Evolutionary conservation across 1,284 basidiomycete species (phyloP).

Genomic region (Inonotus obliquus): DNA sequence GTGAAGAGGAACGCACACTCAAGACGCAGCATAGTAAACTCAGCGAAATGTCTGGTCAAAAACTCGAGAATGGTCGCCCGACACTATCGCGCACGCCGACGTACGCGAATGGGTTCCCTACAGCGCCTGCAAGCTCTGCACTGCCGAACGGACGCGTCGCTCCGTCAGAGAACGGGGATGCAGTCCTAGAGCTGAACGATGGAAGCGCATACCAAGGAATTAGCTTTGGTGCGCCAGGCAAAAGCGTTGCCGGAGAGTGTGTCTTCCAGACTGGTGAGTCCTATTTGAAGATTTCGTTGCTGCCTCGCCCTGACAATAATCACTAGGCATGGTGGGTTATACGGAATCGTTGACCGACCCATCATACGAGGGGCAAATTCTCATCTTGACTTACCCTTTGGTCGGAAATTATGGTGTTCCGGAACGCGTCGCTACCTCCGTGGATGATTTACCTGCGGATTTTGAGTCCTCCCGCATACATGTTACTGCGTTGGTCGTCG

Average conservation of each 20-base stretch:
- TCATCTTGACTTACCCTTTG: constrained; percentile 95
- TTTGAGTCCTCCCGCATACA: constrained; percentile 98
- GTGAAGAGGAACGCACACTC: constrained; percentile 53
- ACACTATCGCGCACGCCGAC: constrained; percentile 40
- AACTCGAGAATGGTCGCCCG: constrained; percentile 36
- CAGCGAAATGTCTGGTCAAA: constrained; percentile 31
- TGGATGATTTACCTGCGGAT: constrained; percentile 65
- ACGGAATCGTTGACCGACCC: constrained; percentile 98
- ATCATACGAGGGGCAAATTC: constrained; percentile 97
- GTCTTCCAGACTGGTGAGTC: constrained; percentile 97
- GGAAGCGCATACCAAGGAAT: constrained; percentile 87
- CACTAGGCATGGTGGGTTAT: constrained; percentile 97
- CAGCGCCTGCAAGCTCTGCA: constrained; percentile 50
- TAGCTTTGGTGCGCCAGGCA: constrained; percentile 89
- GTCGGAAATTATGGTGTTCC: constrained; percentile 99
- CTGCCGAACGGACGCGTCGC: constrained; percentile 30
- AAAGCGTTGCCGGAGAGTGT: constrained; percentile 95
- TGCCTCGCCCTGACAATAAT: not conserved
- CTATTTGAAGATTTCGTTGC: constrained; percentile 10
- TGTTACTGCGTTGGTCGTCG: constrained; percentile 87
- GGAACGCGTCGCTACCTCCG: constrained; percentile 50
- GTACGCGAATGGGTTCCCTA: constrained; percentile 41
- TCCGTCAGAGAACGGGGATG: constrained; percentile 38
- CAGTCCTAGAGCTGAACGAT: constrained; percentile 88
- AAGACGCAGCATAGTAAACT: constrained; percentile 18